Percentiles rank a stretch among this genome's conserved stretches.
phyloP scores from a whole-genome alignment of 164 flowering plant genomes.

The Tetracentron sinense region DNA sequence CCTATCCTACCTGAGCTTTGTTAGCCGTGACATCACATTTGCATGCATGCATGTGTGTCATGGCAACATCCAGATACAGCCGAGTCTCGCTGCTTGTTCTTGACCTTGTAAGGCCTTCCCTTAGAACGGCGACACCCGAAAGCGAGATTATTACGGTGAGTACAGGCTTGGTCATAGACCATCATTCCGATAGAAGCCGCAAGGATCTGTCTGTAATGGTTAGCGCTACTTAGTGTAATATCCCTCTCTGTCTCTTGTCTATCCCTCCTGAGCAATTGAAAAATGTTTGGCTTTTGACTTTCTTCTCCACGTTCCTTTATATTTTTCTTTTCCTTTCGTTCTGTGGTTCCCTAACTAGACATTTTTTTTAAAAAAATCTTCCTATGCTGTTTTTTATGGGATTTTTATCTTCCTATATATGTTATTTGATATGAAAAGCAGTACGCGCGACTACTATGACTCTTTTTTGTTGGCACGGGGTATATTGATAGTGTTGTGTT shows the following conservation, averaged over 20 bases:
- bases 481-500: too few relatives aligned
- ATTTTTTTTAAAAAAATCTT: too few relatives aligned
- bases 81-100: not conserved
- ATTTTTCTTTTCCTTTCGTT: too few relatives aligned
- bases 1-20: slow-evolving; percentile 10
- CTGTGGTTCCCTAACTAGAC: too few relatives aligned
- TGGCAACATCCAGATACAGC: not conserved
- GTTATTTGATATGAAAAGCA: too few relatives aligned
- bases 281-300: not conserved
- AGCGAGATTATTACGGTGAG: not conserved
- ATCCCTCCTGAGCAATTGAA: slow-evolving; percentile 14
- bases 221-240: not conserved
- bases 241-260: slow-evolving; percentile 1
- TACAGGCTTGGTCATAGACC: not conserved
- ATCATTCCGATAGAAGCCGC: not conserved
- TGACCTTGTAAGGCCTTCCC: slow-evolving; percentile 16
- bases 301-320: not conserved
- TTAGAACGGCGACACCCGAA: not conserved
- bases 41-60: not conserved
- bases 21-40: not conserved
- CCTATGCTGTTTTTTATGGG: too few relatives aligned
- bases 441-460: too few relatives aligned
- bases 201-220: not conserved
- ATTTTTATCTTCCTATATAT: too few relatives aligned
- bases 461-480: too few relatives aligned